phyloP scores from a whole-genome alignment of 345 rosid genomes.

The Populus ilicifolia region DNA sequence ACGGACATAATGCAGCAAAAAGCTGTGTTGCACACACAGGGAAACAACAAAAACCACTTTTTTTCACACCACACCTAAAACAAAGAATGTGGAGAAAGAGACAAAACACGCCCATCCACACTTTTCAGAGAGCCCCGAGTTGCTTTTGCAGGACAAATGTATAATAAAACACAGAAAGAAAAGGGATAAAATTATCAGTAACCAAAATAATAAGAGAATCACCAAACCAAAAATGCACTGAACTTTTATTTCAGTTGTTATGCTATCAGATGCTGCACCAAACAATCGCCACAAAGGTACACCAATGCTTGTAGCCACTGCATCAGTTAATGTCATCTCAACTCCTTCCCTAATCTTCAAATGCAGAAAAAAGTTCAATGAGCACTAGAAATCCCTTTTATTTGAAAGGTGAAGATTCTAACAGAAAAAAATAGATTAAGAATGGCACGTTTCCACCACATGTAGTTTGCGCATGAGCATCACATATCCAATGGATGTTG shows the following conservation, averaged over 20 bases:
- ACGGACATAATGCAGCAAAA: neutral
- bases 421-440: neutral
- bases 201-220: slow-evolving; percentile 15
- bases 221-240: slow-evolving; percentile 30
- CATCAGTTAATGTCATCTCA: slow-evolving; percentile 94
- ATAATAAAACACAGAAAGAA: neutral
- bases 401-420: neutral
- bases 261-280: slow-evolving; percentile 65
- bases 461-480: neutral
- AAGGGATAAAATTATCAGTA: no score
- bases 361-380: slow-evolving; percentile 20
- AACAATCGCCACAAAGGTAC: slow-evolving; percentile 77
- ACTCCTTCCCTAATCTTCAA: slow-evolving; percentile 80
- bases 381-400: neutral
- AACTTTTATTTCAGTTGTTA: slow-evolving; percentile 90
- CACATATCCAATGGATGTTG: neutral
- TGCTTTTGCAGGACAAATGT: neutral
- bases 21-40: neutral
- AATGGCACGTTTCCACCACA: neutral
- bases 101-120: neutral
- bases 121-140: neutral
- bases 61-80: no score
- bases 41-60: neutral
- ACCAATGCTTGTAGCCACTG: slow-evolving; percentile 66
- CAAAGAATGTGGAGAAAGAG: neutral